Conservation (phyloP, 1,139 yeast species). For the Kodamaea anthophila region DNA sequence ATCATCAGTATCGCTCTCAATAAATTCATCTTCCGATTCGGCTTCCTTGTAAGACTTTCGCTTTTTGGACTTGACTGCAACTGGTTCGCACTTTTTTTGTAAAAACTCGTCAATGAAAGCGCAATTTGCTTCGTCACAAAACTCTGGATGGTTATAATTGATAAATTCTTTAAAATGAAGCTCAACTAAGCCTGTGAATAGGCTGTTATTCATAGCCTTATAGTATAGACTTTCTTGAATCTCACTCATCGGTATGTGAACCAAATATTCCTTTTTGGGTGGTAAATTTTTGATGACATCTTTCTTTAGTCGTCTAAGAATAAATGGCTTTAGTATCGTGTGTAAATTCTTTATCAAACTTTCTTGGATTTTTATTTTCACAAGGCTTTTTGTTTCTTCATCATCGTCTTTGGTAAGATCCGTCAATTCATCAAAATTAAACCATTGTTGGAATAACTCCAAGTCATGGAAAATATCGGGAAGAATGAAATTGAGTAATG, state of each 20-base stretch:
- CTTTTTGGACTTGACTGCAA: background rate
- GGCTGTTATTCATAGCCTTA: conserved; percentile 45
- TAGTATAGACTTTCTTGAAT: conserved; percentile 62
- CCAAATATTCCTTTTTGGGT: conserved; percentile 80
- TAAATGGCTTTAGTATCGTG: conserved; percentile 80
- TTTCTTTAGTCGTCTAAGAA: conserved; percentile 72
- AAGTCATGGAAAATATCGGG: conserved; percentile 92
- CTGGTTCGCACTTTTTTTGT: conserved; percentile 14
- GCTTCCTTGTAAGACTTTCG: conserved; percentile 17
- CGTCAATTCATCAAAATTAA: conserved; percentile 63
- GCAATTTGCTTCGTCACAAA: conserved; percentile 14
- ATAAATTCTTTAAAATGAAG: conserved; percentile 44
- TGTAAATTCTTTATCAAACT: conserved; percentile 71
- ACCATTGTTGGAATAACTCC: conserved; percentile 88
- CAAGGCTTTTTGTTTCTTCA: conserved; percentile 33
- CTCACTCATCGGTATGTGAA: conserved; percentile 63
- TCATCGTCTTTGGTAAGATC: conserved; percentile 24
- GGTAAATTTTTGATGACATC: conserved; percentile 68
- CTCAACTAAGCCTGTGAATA: conserved; percentile 37
- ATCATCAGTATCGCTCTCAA: conserved; percentile 7
- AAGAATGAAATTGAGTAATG: conserved; percentile 75
- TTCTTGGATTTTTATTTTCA: conserved; percentile 60
- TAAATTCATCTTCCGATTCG: conserved; percentile 26
- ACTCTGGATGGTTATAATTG: conserved; percentile 24
- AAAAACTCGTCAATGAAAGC: conserved; percentile 37